These are phyloP conservation scores for Lasiosphaeris hirsuta DNA, from an alignment of 495 filamentous ascomycete genomes.

Conservation along the genomic window DNA sequence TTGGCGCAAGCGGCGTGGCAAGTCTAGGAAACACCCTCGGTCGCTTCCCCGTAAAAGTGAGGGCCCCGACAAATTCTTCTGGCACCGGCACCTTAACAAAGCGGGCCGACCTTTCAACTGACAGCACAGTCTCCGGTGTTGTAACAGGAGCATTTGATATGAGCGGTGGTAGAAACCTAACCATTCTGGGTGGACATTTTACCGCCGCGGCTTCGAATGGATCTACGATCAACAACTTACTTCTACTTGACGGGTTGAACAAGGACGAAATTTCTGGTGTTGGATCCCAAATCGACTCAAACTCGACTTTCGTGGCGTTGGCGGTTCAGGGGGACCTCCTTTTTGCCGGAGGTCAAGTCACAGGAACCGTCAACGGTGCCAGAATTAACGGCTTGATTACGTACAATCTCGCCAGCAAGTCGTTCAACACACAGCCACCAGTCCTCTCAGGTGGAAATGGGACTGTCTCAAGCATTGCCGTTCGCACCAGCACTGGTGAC, in stretches of 20 bases:
- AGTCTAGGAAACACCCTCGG: conserved; percentile 53
- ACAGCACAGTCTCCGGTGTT: conserved; percentile 57
- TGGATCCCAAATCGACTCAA: conserved; percentile 57
- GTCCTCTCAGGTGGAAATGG: conserved; percentile 64
- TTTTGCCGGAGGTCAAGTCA: conserved; percentile 78
- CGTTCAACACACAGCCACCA: conserved; percentile 66
- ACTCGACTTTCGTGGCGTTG: conserved; percentile 74
- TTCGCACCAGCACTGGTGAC: conserved; percentile 61
- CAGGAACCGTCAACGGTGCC: conserved; percentile 62
- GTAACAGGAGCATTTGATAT: conserved; percentile 74
- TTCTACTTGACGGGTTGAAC: conserved; percentile 61
- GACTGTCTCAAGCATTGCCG: conserved; percentile 69
- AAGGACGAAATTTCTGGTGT: conserved; percentile 67
- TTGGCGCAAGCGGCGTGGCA: conserved; percentile 67
- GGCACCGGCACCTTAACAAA: conserved; percentile 46
- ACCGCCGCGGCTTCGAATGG: conserved; percentile 65
- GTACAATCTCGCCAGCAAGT: conserved; percentile 66
- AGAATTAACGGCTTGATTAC: conserved; percentile 69
- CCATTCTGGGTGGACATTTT: conserved; percentile 88
- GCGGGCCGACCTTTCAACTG: conserved; percentile 46
- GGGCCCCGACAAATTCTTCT: conserved; percentile 34
- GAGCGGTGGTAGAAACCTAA: conserved; percentile 67
- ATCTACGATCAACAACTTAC: conserved; percentile 70
- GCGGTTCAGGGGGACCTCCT: conserved; percentile 63
- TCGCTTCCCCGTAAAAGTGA: conserved; percentile 61